Percentiles rank a stretch among this genome's conserved stretches.
phyloP scores from a whole-genome alignment of 352 stramenopile genomes.

The Pythium rhizo-oryzae region DNA sequence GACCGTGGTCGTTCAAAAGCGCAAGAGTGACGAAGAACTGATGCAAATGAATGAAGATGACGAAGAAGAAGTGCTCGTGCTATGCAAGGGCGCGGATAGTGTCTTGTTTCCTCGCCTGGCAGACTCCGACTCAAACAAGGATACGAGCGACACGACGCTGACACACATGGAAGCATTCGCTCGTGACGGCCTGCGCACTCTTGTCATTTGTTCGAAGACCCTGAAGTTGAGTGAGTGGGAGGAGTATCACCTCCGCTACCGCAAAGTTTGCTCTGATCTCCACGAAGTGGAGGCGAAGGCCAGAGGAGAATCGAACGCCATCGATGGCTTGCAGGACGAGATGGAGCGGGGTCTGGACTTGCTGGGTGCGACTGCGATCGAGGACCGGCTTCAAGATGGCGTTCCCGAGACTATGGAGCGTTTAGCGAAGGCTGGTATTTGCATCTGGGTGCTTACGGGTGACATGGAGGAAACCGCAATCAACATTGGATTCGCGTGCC shows the following conservation, averaged over 20 bases:
- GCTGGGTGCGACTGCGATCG: constrained; percentile 84
- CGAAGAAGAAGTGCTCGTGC: constrained; percentile 73
- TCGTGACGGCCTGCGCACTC: constrained; percentile 85
- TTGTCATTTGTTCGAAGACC: constrained; percentile 79
- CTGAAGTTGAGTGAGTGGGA: constrained; percentile 65
- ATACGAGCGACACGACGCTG: constrained; percentile 49
- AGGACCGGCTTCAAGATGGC: constrained; percentile 84
- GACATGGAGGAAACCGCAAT: constrained; percentile 92
- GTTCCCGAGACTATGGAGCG: constrained; percentile 83
- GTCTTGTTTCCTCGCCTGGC: constrained; percentile 83
- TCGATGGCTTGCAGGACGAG: constrained; percentile 73
- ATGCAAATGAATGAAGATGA: constrained; percentile 66
- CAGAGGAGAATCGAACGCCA: constrained; percentile 57
- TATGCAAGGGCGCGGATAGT: constrained; percentile 85
- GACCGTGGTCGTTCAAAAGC: constrained; percentile 80
- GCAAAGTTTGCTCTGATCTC: constrained; percentile 57
- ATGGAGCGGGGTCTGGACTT: constrained; percentile 81
- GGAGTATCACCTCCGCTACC: constrained; percentile 69
- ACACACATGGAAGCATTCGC: constrained; percentile 84
- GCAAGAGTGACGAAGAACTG: constrained; percentile 70
- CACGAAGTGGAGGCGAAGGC: constrained; percentile 74
- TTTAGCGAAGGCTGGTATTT: constrained; percentile 76
- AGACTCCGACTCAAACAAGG: constrained; percentile 41
- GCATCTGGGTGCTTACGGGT: constrained; percentile 87
- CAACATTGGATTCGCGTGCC: constrained; percentile 89